A percentile compares a stretch with the other conserved stretches of the same genome.
These are phyloP conservation scores for Crithidia expoeki DNA, from an alignment of 208 protist species.

Conservation along the genomic window DNA sequence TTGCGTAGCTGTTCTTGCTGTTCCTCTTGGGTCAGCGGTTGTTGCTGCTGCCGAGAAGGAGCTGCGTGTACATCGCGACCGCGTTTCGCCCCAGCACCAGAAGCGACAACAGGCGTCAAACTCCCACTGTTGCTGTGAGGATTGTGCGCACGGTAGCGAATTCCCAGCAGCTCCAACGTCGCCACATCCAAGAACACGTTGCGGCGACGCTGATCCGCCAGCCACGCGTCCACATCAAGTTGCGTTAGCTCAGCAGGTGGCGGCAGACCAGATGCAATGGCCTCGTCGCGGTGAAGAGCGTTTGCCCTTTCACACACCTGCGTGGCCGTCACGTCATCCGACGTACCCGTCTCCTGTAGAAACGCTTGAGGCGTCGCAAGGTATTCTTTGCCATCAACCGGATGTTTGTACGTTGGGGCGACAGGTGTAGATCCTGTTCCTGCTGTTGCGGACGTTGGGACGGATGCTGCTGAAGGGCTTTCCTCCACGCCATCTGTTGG, in stretches of 20 bases:
- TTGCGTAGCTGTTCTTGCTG: constrained; percentile 16
- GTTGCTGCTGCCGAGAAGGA: background rate
- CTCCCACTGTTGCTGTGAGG: background rate
- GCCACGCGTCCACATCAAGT: constrained; percentile 52
- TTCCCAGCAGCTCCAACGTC: constrained; percentile 47
- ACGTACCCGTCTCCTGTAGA: constrained; percentile 37
- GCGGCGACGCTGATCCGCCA: constrained; percentile 69
- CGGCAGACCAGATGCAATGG: constrained; percentile 4
- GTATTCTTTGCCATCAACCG: constrained; percentile 60
- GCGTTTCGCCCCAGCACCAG: constrained; percentile 15
- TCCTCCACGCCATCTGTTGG: background rate
- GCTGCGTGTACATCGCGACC: constrained; percentile 3
- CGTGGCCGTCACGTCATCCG: constrained; percentile 27
- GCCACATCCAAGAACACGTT: constrained; percentile 67
- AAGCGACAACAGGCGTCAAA: background rate
- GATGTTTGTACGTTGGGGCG: constrained; percentile 66
- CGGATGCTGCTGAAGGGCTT: background rate
- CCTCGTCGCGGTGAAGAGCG: constrained; percentile 23
- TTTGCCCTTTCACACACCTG: constrained; percentile 35
- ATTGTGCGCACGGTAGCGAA: constrained; percentile 45
- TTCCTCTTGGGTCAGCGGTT: constrained; percentile 19
- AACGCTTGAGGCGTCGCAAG: constrained; percentile 81
- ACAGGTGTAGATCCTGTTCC: constrained; percentile 14
- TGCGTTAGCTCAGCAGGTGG: constrained; percentile 27
- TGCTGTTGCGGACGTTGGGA: background rate